phyloP scores from a whole-genome alignment of 2,329 filamentous ascomycete species.

The Myriosclerotinia scirpicola region DNA sequence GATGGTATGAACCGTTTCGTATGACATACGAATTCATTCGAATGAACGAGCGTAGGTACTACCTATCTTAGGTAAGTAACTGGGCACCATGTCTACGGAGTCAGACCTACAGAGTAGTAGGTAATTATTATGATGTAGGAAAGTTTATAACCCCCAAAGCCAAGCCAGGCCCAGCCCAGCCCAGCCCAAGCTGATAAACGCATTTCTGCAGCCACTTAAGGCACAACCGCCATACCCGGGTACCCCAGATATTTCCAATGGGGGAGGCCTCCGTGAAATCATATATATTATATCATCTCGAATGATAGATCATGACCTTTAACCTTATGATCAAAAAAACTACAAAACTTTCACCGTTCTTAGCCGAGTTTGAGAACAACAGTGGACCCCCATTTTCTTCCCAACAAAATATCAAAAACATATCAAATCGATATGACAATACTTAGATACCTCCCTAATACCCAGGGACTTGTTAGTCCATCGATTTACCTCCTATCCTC shows the following conservation, averaged over 20 bases:
- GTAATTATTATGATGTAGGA: no score
- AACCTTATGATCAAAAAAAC: slow-evolving; percentile 8
- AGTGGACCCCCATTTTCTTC: neutral
- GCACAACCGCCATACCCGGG: slow-evolving; percentile 2
- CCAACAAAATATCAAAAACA: neutral
- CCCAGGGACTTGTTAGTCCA: neutral
- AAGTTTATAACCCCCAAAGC: neutral
- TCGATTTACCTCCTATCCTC: neutral
- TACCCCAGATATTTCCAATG: neutral
- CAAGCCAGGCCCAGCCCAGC: neutral
- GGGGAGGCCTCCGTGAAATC: neutral
- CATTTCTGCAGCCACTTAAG: slow-evolving; percentile 7
- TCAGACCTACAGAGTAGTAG: neutral
- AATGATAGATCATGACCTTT: slow-evolving; percentile 3
- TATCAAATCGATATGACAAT: neutral
- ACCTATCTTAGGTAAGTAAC: no score
- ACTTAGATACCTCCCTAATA: neutral
- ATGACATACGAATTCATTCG: neutral
- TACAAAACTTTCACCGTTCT: slow-evolving; percentile 3
- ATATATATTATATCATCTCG: slow-evolving; percentile 12
- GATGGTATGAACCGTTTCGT: neutral
- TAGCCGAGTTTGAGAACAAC: slow-evolving; percentile 4
- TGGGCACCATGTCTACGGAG: neutral
- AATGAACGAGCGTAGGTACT: neutral
- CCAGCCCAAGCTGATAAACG: neutral